Evolutionary conservation across 1,139 yeast genomes (phyloP).

Genomic region (Debaryomyces udenii): DNA sequence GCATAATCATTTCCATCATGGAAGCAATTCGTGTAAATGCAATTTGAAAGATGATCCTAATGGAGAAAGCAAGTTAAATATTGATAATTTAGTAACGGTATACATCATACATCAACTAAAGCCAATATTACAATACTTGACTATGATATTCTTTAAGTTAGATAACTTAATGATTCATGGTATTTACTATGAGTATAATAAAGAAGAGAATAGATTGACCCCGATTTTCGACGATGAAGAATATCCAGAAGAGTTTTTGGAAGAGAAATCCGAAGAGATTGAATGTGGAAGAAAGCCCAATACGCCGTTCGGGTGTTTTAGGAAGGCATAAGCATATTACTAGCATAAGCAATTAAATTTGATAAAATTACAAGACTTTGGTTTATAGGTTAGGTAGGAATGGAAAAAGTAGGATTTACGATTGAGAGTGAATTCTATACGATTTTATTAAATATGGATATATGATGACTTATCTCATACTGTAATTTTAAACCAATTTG

Average conservation of each 20-base stretch:
- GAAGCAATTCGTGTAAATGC: constrained; percentile 26
- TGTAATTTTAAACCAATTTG: too few species aligned
- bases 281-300: constrained; percentile 16
- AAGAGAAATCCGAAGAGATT: constrained; percentile 14
- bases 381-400: constrained; percentile 1
- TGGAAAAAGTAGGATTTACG: neutral
- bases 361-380: neutral
- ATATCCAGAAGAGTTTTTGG: constrained; percentile 29
- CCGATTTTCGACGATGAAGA: constrained; percentile 34
- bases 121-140: constrained; percentile 34
- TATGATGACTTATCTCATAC: too few species aligned
- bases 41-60: constrained; percentile 25
- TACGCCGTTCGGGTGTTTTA: constrained; percentile 26
- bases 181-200: constrained; percentile 30
- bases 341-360: neutral
- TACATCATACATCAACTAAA: constrained; percentile 40
- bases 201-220: constrained; percentile 16
- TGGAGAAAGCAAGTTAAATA: constrained; percentile 26
- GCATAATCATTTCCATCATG: constrained; percentile 35
- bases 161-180: constrained; percentile 43
- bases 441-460: too few species aligned
- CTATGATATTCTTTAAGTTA: constrained; percentile 27
- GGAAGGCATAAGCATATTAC: constrained; percentile 11
- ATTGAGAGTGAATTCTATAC: too few species aligned
- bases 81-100: constrained; percentile 40